Percentiles rank a stretch among this genome's conserved stretches.
phyloP scores from a whole-genome alignment of 2,329 filamentous ascomycete genomes.

The Trematosphaeria pertusa region DNA sequence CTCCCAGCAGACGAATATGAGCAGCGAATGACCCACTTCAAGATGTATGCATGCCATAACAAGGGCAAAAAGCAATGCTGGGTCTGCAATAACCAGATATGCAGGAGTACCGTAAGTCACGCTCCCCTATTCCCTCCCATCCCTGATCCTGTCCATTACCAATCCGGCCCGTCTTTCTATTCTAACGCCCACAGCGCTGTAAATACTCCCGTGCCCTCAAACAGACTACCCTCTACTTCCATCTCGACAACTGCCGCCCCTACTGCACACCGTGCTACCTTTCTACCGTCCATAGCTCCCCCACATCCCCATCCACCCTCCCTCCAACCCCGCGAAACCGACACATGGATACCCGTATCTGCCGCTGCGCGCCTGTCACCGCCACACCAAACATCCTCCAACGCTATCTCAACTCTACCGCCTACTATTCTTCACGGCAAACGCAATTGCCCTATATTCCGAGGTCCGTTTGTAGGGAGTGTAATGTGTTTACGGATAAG shows the following conservation, averaged over 20 bases:
- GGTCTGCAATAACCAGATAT: slow-evolving; percentile 30
- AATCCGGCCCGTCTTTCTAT: too few relatives aligned
- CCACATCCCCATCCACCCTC: not conserved
- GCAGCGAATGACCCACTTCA: slow-evolving; percentile 23
- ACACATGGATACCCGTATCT: slow-evolving; percentile 8
- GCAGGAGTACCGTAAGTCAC: too few relatives aligned
- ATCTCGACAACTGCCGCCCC: slow-evolving; percentile 28
- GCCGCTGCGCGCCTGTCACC: slow-evolving; percentile 22
- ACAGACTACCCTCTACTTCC: slow-evolving; percentile 18
- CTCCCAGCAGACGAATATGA: slow-evolving; percentile 26
- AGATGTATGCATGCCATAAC: slow-evolving; percentile 26
- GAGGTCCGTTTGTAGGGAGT: slow-evolving; percentile 22
- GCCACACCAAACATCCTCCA: slow-evolving; percentile 8
- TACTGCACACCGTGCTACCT: slow-evolving; percentile 34
- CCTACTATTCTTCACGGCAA: slow-evolving; percentile 7
- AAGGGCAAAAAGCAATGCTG: slow-evolving; percentile 23
- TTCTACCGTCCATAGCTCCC: slow-evolving; percentile 1
- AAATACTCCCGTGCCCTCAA: slow-evolving; percentile 7
- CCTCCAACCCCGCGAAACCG: not conserved
- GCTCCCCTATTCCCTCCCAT: too few relatives aligned
- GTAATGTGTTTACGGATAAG: slow-evolving; percentile 9
- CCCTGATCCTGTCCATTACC: too few relatives aligned
- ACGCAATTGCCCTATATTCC: not conserved
- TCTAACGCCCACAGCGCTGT: slow-evolving; percentile 15
- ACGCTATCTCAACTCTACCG: not conserved